Evolutionary conservation across 2,329 filamentous ascomycete species (phyloP).

Genomic region (Cercospora citrullina): DNA sequence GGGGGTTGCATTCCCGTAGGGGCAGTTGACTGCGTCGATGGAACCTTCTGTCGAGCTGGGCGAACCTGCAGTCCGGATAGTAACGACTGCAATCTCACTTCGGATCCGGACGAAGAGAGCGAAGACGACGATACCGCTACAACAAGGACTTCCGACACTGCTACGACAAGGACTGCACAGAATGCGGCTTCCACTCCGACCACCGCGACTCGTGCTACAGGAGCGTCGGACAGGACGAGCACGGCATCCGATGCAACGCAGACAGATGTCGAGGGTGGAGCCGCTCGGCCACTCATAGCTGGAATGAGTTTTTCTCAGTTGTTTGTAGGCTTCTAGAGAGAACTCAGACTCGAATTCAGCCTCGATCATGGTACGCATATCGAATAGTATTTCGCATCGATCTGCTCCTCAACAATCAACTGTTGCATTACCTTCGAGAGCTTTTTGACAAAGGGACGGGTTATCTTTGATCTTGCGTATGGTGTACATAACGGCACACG

Average conservation of each 20-base stretch:
- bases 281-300: not conserved
- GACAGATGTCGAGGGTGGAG: not conserved
- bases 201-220: not conserved
- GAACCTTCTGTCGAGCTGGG: not conserved
- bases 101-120: not conserved
- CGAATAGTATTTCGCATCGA: too few relatives aligned
- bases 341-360: not conserved
- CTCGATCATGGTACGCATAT: too few relatives aligned
- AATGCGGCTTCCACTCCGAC: not conserved
- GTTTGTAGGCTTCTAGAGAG: not conserved
- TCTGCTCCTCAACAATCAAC: too few relatives aligned
- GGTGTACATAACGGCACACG: not conserved
- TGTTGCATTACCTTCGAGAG: too few relatives aligned
- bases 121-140: not conserved
- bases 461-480: too few relatives aligned
- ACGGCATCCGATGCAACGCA: not conserved
- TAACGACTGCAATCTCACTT: not conserved
- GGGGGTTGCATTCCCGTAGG: not conserved
- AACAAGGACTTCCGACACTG: not conserved
- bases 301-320: not conserved
- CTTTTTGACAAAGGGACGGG: too few relatives aligned
- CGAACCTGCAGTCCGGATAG: not conserved
- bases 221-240: not conserved
- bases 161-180: not conserved
- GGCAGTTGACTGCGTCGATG: not conserved